Conservation (phyloP, 805 yeast genomes). For the Kregervanrija delftensis region DNA sequence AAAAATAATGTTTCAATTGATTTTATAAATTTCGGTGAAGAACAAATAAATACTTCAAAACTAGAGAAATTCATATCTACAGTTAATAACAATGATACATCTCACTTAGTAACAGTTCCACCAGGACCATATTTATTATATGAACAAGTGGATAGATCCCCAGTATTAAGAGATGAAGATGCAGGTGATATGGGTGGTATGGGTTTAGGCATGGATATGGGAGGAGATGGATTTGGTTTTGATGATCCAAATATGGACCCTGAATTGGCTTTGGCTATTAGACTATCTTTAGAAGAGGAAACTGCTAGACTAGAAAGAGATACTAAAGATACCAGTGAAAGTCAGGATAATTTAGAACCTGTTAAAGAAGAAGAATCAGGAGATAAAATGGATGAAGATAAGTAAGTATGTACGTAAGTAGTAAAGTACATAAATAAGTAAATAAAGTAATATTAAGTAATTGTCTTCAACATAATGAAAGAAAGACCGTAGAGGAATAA, state of each 20-base stretch:
- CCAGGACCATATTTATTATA: conserved; percentile 83
- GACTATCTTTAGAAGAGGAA: conserved; percentile 93
- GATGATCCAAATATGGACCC: conserved; percentile 93
- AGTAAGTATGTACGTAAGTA: not conserved
- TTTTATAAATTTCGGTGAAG: conserved; percentile 89
- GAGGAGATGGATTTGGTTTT: conserved; percentile 52
- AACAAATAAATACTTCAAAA: conserved; percentile 63
- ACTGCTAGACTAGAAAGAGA: conserved; percentile 83
- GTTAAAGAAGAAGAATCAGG: conserved; percentile 16
- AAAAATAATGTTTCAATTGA: conserved; percentile 89
- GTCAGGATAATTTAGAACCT: conserved; percentile 8
- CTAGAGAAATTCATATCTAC: conserved; percentile 71
- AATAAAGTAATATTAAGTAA: too few relatives aligned
- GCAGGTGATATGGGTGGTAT: conserved; percentile 33
- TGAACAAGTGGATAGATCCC: conserved; percentile 72
- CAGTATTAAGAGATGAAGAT: conserved; percentile 65
- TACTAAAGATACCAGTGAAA: conserved; percentile 28
- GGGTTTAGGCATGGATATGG: conserved; percentile 14
- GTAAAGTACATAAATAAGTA: too few relatives aligned
- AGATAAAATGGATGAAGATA: conserved; percentile 10
- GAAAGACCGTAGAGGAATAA: too few relatives aligned
- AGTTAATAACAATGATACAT: conserved; percentile 68
- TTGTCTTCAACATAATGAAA: too few relatives aligned
- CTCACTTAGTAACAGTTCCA: conserved; percentile 79
- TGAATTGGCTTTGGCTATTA: conserved; percentile 90